Evolutionary conservation across 2,329 filamentous ascomycete genomes (phyloP), one percentile per base, ranked within the genome.

Genomic region (Curvularia sp.): DNA sequence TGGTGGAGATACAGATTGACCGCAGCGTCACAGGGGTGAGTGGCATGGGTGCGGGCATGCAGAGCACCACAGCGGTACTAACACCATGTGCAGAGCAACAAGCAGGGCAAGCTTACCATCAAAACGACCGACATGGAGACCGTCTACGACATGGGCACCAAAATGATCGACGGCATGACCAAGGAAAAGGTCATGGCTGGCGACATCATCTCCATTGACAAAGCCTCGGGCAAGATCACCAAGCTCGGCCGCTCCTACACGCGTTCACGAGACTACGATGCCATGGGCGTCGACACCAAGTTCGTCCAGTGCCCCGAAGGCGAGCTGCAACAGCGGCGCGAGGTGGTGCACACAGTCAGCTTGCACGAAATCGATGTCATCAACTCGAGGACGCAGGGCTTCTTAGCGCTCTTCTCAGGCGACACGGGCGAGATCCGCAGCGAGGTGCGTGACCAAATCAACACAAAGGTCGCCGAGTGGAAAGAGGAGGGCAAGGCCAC

Each of bases 121-220:
- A 99, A 99, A 82, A 99, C 95, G 10, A 98, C 94, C 58, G 95
- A 99, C 78, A 99, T 99, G 95, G 95, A 99, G 80, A 97, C 95
- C 12, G 91, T 99, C 66, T 99, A 98, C 81, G 95, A 99, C 74
- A 97, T 99, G 93, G 95, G 95, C 65, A 94, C 91, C 67, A 98
- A 98, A 82, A 98, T 99, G 95, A 99, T 99, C 67, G 95, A 99
- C 76, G 93, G 93, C 65, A 97, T 99, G 93, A 97, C 93, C 67
- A 98, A 98, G 81, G 95, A 99, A 83, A 94, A 96, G 72, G 92
- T 99, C 65, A 97, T 98, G 89, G 95, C 95, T 4, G 95, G 95
- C 70, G 95, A 99, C 77, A 95, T 99, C 67, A 96, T 99, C 72
- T 96, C 92, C 57, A 98, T 99, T 70, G 95, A 99, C 83, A 99